These are phyloP conservation scores for Komagataella populi DNA, from an alignment of 805 yeast genomes.

Conservation along the genomic window DNA sequence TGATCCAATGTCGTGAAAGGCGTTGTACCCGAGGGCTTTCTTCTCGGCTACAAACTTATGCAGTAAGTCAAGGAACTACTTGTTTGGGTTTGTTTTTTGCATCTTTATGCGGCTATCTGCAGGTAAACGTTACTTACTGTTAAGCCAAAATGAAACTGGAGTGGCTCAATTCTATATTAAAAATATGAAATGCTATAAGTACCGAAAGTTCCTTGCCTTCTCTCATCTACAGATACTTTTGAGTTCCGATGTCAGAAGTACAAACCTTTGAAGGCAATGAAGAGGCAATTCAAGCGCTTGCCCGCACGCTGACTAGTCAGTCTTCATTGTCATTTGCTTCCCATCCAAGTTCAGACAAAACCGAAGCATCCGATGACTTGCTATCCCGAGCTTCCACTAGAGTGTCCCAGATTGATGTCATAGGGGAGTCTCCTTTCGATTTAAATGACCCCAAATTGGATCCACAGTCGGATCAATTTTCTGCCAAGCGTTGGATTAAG, in stretches of 20 bases:
- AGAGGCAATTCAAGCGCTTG: not conserved
- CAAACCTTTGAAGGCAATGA: not conserved
- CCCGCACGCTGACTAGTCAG: not conserved
- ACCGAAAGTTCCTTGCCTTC: not conserved
- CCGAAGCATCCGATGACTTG: not conserved
- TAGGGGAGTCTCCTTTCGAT: conserved; percentile 1
- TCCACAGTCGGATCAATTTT: conserved; percentile 43
- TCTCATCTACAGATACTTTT: not conserved
- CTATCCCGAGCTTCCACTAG: not conserved
- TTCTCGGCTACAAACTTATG: not conserved
- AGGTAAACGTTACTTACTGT: not conserved
- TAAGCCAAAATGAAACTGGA: too few species aligned
- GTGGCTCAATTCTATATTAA: too few species aligned
- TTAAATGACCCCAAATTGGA: conserved; percentile 31
- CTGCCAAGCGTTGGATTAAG: conserved; percentile 49
- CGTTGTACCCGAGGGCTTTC: not conserved
- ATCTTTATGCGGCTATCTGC: not conserved
- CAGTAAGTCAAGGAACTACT: not conserved
- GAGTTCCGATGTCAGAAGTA: not conserved
- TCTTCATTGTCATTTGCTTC: not conserved
- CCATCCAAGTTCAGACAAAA: not conserved
- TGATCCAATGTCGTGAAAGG: too few species aligned
- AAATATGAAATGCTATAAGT: not conserved
- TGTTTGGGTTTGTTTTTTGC: not conserved
- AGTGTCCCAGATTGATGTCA: not conserved